phyloP scores from a whole-genome alignment of 106 monocot species.

The Triglochin maritima region DNA sequence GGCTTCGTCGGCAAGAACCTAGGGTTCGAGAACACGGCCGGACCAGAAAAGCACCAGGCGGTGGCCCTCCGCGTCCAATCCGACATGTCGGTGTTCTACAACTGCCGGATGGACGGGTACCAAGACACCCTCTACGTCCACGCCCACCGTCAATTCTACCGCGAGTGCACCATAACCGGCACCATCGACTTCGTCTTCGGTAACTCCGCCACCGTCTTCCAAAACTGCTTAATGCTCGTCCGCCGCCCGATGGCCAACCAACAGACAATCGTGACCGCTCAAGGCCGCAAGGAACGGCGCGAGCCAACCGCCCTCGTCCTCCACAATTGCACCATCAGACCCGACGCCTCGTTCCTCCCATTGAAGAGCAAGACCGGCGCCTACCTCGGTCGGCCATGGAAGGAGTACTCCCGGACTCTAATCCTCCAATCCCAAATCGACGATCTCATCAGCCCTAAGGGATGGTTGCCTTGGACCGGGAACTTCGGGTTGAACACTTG shows the following conservation, averaged over 20 bases:
- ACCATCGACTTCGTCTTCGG: slow-evolving; percentile 89
- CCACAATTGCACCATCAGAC: slow-evolving; percentile 55
- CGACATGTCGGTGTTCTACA: slow-evolving; percentile 47
- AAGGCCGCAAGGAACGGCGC: slow-evolving; percentile 36
- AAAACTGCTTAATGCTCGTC: slow-evolving; percentile 53
- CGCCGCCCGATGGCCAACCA: slow-evolving; percentile 59
- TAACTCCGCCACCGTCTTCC: slow-evolving; percentile 39
- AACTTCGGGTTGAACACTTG: slow-evolving; percentile 34
- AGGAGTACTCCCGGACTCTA: slow-evolving; percentile 48
- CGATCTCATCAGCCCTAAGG: slow-evolving; percentile 31
- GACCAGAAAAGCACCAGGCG: slow-evolving; percentile 45
- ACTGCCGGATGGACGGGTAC: slow-evolving; percentile 65
- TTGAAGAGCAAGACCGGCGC: not conserved
- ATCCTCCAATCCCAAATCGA: slow-evolving; percentile 39
- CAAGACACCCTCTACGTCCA: slow-evolving; percentile 81
- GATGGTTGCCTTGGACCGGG: slow-evolving; percentile 54
- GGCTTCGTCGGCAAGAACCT: slow-evolving; percentile 14
- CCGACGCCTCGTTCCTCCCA: slow-evolving; percentile 30
- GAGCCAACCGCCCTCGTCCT: slow-evolving; percentile 38
- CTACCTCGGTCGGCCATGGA: slow-evolving; percentile 20
- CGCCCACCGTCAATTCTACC: slow-evolving; percentile 53
- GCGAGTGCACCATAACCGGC: slow-evolving; percentile 57
- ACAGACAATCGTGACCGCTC: slow-evolving; percentile 72
- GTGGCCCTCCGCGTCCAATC: slow-evolving; percentile 35
- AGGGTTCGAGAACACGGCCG: slow-evolving; percentile 18